Evolutionary conservation across 2,329 filamentous ascomycete species (phyloP).

Genomic region (Arthrobotrys conoides): DNA sequence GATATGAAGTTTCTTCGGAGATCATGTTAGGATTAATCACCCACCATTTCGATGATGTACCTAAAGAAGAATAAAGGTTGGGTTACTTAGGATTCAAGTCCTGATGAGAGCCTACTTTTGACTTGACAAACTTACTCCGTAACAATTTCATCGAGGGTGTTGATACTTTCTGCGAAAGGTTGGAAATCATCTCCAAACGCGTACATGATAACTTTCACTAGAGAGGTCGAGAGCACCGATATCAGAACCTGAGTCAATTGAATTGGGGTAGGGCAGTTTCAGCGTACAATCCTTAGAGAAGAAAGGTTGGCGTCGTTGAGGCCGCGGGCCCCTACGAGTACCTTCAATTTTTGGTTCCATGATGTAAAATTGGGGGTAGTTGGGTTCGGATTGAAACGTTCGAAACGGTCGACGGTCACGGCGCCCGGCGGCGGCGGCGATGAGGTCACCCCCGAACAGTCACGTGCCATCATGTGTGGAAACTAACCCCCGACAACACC

Average conservation of each 20-base stretch:
- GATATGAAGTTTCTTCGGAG: neutral
- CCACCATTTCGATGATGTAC: constrained; percentile 42
- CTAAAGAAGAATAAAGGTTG: constrained; percentile 1
- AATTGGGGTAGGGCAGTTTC: constrained; percentile 2
- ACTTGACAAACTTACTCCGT: constrained; percentile 97
- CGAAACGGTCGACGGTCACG: no score
- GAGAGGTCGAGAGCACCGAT: constrained; percentile 27
- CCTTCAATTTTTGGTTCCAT: constrained; percentile 63
- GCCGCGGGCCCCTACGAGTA: constrained; percentile 62
- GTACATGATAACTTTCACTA: constrained; percentile 81
- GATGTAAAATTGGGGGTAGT: constrained; percentile 6
- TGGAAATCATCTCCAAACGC: constrained; percentile 83
- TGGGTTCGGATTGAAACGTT: neutral
- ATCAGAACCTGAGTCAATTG: constrained; percentile 1
- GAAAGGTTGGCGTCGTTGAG: constrained; percentile 76
- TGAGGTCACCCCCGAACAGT: neutral
- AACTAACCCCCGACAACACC: neutral
- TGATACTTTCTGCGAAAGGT: constrained; percentile 85
- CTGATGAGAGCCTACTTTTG: constrained; percentile 68
- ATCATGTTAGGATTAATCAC: neutral
- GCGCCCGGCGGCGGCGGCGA: no score
- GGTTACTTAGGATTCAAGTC: neutral
- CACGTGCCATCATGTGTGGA: neutral
- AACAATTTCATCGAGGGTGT: constrained; percentile 92
- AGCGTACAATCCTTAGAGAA: constrained; percentile 77